Evolutionary conservation across 2,329 filamentous ascomycete genomes (phyloP), one percentile per base, ranked within the genome.

Genomic region (Passalora sequoiae): DNA sequence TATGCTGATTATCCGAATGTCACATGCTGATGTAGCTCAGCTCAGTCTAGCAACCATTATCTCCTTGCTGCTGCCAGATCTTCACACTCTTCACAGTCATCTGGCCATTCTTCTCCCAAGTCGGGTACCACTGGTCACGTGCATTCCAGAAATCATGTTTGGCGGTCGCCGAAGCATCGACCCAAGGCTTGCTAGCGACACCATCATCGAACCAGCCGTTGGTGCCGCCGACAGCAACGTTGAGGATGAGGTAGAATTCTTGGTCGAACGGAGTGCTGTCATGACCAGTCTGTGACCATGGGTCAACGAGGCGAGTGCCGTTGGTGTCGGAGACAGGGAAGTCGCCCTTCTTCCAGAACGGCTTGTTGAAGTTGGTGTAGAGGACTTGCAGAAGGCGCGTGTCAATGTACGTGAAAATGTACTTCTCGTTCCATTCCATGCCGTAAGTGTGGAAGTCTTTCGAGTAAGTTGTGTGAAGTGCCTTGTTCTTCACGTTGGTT

Each of bases 401-500:
- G 72, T 92, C 84, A 69, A 94, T 75, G 62, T 89, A 94, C 17
- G 85, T 89, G 70, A 91, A 94, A 47, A 92, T 70, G 64, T 94
- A 92, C 65, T 89, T 91, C 56, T 91, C 77, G 39, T 80, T 88
- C 87, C 87, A 94, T 66, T 94, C 87, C 2, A 94, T 66, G 10
- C 87, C 87, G 58, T 81, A 94, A 0, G 77, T 87, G 69, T 94
- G 85, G 69, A 81, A 87, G 17, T 68, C 76, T 1, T 71, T 67
- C 22, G 80, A 66, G 64, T 83, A 94, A 1, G 84, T 86, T 4
- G 82, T 86, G 68, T 88, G 86, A 21, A 88, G 73, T 8, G 85
- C 82, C 49, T 75, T 69, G 41, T 80, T 79, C 72, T 89, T 91
- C 60, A 83, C 80, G 64, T 89, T 89, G 49, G 85, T 91, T 54